Conservation (phyloP, 2,329 filamentous ascomycete genomes). For the Trichoderma semiorbis region DNA sequence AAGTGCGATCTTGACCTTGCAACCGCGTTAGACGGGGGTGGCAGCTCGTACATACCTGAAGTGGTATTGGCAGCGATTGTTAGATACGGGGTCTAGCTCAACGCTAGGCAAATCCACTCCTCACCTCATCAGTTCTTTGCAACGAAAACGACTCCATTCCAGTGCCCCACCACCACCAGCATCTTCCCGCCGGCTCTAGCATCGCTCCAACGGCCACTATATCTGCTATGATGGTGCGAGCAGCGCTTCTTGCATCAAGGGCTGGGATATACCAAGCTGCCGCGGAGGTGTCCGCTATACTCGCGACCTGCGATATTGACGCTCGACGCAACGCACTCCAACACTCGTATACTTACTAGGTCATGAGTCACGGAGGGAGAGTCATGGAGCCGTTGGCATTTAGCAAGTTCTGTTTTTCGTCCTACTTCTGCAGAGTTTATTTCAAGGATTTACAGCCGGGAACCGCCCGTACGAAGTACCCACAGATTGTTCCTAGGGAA, state of each 20-base stretch:
- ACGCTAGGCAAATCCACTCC: not conserved
- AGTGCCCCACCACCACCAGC: conserved; percentile 7
- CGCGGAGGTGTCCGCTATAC: not conserved
- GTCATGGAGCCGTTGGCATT: not conserved
- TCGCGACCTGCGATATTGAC: not conserved
- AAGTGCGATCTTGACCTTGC: not conserved
- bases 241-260: not conserved
- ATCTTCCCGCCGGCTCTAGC: conserved; percentile 10
- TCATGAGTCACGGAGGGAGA: not conserved
- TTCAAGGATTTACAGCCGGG: not conserved
- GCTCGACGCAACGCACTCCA: not conserved
- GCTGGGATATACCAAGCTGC: not conserved
- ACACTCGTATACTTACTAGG: not conserved
- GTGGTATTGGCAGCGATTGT: not conserved
- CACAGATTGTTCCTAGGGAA: not conserved
- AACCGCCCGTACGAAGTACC: not conserved
- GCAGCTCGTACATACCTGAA: not conserved
- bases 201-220: not conserved
- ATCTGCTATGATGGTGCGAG: not conserved
- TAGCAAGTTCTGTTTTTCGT: not conserved
- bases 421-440: not conserved
- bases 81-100: not conserved
- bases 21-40: not conserved
- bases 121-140: not conserved
- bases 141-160: not conserved